Conservation (phyloP, 2,329 filamentous ascomycete genomes). For the Epichloe baconii region DNA sequence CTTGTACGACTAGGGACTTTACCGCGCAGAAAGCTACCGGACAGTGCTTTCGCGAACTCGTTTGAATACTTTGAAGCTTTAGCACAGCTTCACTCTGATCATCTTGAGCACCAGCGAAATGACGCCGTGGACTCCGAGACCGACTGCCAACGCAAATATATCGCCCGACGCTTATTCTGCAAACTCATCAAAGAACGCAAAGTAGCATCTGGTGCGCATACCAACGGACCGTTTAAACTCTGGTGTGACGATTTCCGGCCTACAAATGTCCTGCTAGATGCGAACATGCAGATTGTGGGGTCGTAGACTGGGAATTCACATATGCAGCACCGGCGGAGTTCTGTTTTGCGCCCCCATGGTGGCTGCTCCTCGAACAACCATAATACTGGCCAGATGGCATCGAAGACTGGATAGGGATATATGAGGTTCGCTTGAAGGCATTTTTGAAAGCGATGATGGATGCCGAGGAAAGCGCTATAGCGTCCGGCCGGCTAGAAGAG, state of each 20-base stretch:
- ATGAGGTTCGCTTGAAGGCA: conserved; percentile 18
- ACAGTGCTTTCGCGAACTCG: not conserved
- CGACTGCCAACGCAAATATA: conserved; percentile 19
- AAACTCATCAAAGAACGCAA: conserved; percentile 16
- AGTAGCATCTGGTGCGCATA: conserved; percentile 11
- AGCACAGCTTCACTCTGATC: not conserved
- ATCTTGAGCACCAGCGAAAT: conserved; percentile 21
- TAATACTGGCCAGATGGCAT: conserved; percentile 21
- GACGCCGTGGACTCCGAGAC: conserved; percentile 19
- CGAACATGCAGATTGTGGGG: conserved; percentile 14
- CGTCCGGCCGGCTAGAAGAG: conserved; percentile 1
- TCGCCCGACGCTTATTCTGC: conserved; percentile 13
- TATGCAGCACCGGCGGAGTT: conserved; percentile 23
- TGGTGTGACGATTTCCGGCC: conserved; percentile 21
- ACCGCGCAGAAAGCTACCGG: not conserved
- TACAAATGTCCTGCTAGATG: conserved; percentile 19
- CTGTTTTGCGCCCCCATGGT: conserved; percentile 23
- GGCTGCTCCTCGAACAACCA: conserved; percentile 20
- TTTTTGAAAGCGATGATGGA: conserved; percentile 20
- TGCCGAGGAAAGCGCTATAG: conserved; percentile 14
- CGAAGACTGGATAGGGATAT: conserved; percentile 17
- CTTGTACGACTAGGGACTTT: conserved; percentile 1
- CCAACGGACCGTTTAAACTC: conserved; percentile 10
- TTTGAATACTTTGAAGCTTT: not conserved
- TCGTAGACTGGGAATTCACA: conserved; percentile 12